A percentile compares a stretch with the other conserved stretches of the same genome.
These are phyloP conservation scores for Tagetes erecta DNA, from an alignment of 129 eudicot genomes.

Conservation along the genomic window DNA sequence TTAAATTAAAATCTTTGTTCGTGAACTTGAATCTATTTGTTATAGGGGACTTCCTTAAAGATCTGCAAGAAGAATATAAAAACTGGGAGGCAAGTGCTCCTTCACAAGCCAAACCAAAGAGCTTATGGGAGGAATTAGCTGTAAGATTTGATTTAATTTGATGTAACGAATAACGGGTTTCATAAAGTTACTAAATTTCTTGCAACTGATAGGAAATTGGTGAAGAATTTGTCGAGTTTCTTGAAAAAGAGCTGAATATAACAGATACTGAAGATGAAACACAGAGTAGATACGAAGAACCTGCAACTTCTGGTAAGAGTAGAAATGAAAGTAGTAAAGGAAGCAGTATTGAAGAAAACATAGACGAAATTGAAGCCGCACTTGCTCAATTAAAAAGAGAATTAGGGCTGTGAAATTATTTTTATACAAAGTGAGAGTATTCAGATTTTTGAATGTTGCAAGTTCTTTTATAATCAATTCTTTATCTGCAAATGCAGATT, in stretches of 20 bases:
- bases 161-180: background rate
- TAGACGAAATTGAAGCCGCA: slow-evolving; percentile 92
- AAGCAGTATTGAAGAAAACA: slow-evolving; percentile 60
- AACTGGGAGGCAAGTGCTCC: slow-evolving; percentile 83
- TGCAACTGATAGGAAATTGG: slow-evolving; percentile 74
- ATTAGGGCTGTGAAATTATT: slow-evolving; percentile 62
- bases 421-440: slow-evolving; percentile 12
- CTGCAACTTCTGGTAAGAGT: slow-evolving; percentile 36
- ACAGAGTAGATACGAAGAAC: slow-evolving; percentile 25
- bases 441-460: slow-evolving; percentile 24
- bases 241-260: slow-evolving; percentile 88
- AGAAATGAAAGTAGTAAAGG: slow-evolving; percentile 31
- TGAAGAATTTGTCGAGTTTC: slow-evolving; percentile 94
- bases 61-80: slow-evolving; percentile 84
- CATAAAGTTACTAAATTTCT: slow-evolving; percentile 15
- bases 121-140: slow-evolving; percentile 94
- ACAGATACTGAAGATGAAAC: slow-evolving; percentile 48
- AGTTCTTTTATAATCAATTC: slow-evolving; percentile 7
- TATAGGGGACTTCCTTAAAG: slow-evolving; percentile 83
- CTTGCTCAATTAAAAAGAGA: slow-evolving; percentile 85
- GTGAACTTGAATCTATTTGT: slow-evolving; percentile 20
- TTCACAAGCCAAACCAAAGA: slow-evolving; percentile 85
- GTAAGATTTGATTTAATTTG: slow-evolving; percentile 41
- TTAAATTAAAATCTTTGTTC: slow-evolving; percentile 8
- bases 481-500: slow-evolving; percentile 35